Conservation (phyloP, 1,284 basidiomycete genomes). For the Polyporus tsugae region DNA sequence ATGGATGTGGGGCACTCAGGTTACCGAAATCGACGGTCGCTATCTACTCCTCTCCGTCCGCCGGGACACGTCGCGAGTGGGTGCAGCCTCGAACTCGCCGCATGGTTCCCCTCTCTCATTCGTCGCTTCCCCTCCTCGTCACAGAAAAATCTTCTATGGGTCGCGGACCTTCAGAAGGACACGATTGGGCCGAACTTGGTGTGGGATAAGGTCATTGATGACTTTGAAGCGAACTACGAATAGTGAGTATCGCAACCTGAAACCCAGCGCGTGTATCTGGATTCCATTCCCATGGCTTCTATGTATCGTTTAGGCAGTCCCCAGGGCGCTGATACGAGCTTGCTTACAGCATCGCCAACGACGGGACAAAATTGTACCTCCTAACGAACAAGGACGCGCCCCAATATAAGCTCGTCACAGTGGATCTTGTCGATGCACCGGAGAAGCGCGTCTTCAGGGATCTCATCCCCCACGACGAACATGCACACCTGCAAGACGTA, state of each 20-base stretch:
- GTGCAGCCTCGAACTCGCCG: conserved; percentile 24
- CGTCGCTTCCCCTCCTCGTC: neutral
- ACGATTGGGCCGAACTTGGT: conserved; percentile 68
- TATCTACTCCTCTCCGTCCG: conserved; percentile 66
- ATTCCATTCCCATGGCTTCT: conserved; percentile 4
- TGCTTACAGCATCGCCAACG: conserved; percentile 65
- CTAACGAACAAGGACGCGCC: conserved; percentile 74
- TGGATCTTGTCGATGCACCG: conserved; percentile 63
- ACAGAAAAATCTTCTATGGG: conserved; percentile 82
- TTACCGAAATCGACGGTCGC: conserved; percentile 69
- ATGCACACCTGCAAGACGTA: conserved; percentile 65
- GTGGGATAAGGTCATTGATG: conserved; percentile 75
- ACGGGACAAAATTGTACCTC: conserved; percentile 72
- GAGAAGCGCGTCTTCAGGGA: conserved; percentile 58
- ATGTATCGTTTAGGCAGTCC: neutral
- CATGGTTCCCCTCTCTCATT: conserved; percentile 10
- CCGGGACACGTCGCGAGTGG: conserved; percentile 73
- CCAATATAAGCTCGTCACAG: conserved; percentile 70
- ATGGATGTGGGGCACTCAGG: conserved; percentile 68
- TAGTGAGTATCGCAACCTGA: conserved; percentile 53
- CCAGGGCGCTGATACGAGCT: neutral
- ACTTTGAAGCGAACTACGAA: conserved; percentile 68
- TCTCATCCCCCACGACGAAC: conserved; percentile 77
- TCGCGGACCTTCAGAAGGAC: conserved; percentile 68
- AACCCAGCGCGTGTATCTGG: neutral